Evolutionary conservation across 2,329 filamentous ascomycete genomes (phyloP), one percentile per base, ranked within the genome.

Genomic region (Fonsecaea multimorphosa): DNA sequence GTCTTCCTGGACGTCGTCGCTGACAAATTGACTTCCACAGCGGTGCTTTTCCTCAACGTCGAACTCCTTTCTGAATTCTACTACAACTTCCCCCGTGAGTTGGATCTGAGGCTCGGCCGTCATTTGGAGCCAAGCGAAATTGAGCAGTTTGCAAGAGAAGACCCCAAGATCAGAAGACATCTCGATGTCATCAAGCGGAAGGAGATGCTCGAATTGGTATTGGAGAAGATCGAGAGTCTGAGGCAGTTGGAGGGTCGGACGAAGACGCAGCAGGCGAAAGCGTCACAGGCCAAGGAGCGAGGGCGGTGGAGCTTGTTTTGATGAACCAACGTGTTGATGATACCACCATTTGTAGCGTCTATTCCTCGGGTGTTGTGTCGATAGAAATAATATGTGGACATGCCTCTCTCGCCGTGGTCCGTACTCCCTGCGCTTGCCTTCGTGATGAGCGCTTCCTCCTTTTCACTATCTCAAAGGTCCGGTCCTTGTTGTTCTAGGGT

Each of bases 1-100:
- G 87, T 99, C 16, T 99, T 99, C 82, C 87, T 99, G n/a, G 93
- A 99, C 74, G 93, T 96, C 2, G 95, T 97, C 1, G 93, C 95
- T 1, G 92, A 93, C 72, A 98, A 98, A 79, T 86, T 99, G 56
- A 96, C 94, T 2, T 90, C 92, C 1, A 99, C 95, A 0, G 94
- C 95, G 1, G 95, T 99, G 8, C 87, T 99, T 0, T 99, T 99
- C 83, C 86, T 99, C 32, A 97, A 99, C 74, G 95, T 98, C 11
- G 96, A 99, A 80, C 85, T 99, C 22, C 86, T 99, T 19, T 94
- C 91, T 1, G 96, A 99, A 75, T 99, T 98, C 77, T 97, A 97
- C 81, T 97, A 97, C 80, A 93, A 95, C 76, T 99, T 99, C 78
- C 95, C 95, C 0, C 87, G 95, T 44, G 93, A 97, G 76, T 86